These are phyloP conservation scores for Nicotiana attenuata DNA, from an alignment of 257 asterid species.

Conservation along the genomic window DNA sequence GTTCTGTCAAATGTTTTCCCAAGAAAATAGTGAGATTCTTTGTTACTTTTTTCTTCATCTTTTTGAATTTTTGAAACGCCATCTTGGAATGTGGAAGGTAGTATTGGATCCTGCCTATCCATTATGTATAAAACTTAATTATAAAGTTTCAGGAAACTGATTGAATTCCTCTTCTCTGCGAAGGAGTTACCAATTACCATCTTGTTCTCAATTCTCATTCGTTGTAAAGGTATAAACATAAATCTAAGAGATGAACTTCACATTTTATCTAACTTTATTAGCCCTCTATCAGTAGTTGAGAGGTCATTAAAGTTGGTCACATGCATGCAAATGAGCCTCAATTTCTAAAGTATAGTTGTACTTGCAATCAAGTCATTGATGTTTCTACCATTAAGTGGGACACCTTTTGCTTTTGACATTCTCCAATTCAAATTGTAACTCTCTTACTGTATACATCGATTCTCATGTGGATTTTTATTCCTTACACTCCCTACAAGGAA, in stretches of 20 bases:
- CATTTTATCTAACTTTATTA: background rate
- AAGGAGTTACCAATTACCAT: background rate
- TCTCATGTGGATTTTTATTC: too few species aligned
- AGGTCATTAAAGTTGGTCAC: background rate
- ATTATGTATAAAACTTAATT: background rate
- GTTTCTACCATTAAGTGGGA: too few species aligned
- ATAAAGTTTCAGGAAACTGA: background rate
- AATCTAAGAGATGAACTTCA: background rate
- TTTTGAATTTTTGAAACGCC: background rate
- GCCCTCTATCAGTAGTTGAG: background rate
- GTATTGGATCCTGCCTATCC: background rate
- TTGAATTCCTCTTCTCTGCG: background rate
- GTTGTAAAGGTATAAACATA: background rate
- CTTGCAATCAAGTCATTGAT: background rate
- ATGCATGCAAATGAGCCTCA: background rate
- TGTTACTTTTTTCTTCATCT: background rate
- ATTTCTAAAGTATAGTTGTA: background rate
- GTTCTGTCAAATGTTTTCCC: background rate
- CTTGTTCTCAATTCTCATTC: background rate
- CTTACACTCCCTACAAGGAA: too few species aligned
- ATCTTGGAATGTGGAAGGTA: background rate
- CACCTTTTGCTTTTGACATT: too few species aligned
- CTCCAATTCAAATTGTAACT: too few species aligned
- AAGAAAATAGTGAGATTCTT: background rate
- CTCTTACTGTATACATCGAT: too few species aligned